These are phyloP conservation scores for Plectosphaerella plurivora DNA, from an alignment of 2,329 filamentous ascomycete genomes.

Conservation along the genomic window DNA sequence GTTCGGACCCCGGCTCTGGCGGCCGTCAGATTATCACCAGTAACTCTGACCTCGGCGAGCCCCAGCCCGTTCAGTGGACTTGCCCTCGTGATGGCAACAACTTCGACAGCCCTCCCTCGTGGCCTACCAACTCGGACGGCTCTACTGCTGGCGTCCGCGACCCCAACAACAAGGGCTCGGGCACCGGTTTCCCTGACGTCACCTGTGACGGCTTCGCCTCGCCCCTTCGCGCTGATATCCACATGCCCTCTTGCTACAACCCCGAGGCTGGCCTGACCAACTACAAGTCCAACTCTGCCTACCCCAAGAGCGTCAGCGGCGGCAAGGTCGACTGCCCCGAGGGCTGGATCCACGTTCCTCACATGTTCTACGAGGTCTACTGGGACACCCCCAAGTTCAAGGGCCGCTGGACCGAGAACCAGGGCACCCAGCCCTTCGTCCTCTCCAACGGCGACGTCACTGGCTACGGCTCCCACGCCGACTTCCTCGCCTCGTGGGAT, in stretches of 20 bases:
- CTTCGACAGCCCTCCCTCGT: constrained; percentile 42
- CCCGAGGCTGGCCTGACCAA: constrained; percentile 54
- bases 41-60: constrained; percentile 44
- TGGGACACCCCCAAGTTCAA: constrained; percentile 52
- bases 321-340: constrained; percentile 52
- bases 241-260: constrained; percentile 73
- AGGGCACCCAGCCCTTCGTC: constrained; percentile 59
- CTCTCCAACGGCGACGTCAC: constrained; percentile 66
- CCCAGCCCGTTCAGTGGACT: constrained; percentile 55
- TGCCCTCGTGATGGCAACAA: constrained; percentile 50
- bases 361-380: constrained; percentile 57
- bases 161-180: constrained; percentile 48
- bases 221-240: constrained; percentile 61
- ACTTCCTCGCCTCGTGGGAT: constrained; percentile 74
- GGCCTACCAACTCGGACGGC: constrained; percentile 51
- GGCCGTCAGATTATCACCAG: constrained; percentile 37
- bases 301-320: constrained; percentile 42
- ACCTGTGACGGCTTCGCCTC: constrained; percentile 62
- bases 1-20: constrained; percentile 51
- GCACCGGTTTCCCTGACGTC: constrained; percentile 64
- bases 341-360: constrained; percentile 50
- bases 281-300: constrained; percentile 63
- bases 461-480: constrained; percentile 65
- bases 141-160: constrained; percentile 50
- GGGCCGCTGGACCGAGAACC: constrained; percentile 48